These are phyloP conservation scores for Phlebiopsis gigantea DNA, from an alignment of 768 basidiomycete genomes.

Conservation along the genomic window DNA sequence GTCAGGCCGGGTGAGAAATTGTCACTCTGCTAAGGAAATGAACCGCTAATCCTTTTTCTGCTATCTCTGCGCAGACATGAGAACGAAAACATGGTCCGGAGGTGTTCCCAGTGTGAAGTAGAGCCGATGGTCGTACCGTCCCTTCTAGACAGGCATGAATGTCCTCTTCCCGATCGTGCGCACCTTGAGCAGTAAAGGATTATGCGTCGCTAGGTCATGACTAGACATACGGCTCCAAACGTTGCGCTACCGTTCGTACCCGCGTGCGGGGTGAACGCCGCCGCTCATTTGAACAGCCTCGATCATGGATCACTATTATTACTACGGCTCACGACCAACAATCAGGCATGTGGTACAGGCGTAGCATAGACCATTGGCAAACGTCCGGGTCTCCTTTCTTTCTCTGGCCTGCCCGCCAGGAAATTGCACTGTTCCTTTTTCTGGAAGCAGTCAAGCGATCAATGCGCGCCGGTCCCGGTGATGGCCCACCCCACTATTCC, in stretches of 20 bases:
- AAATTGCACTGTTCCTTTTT: neutral
- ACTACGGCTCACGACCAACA: neutral
- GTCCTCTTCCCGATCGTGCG: neutral
- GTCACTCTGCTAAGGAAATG: neutral
- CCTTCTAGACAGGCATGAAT: neutral
- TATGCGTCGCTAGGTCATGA: neutral
- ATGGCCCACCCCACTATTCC: neutral
- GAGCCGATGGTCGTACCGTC: neutral
- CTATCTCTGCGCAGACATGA: neutral
- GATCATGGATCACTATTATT: neutral
- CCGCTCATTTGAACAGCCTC: neutral
- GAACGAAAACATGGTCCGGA: neutral
- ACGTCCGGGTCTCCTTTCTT: neutral
- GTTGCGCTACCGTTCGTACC: neutral
- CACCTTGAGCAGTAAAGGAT: neutral
- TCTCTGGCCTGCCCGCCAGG: neutral
- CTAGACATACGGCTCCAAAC: neutral
- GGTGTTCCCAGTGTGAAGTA: neutral
- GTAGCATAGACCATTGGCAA: neutral
- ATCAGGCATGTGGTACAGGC: neutral
- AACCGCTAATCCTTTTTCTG: neutral
- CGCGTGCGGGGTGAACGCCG: neutral
- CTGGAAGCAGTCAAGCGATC: neutral
- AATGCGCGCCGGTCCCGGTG: constrained; percentile 1
- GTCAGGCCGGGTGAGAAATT: neutral